Evolutionary conservation across 495 filamentous ascomycete species (phyloP).

Genomic region (Xylaria grammica): DNA sequence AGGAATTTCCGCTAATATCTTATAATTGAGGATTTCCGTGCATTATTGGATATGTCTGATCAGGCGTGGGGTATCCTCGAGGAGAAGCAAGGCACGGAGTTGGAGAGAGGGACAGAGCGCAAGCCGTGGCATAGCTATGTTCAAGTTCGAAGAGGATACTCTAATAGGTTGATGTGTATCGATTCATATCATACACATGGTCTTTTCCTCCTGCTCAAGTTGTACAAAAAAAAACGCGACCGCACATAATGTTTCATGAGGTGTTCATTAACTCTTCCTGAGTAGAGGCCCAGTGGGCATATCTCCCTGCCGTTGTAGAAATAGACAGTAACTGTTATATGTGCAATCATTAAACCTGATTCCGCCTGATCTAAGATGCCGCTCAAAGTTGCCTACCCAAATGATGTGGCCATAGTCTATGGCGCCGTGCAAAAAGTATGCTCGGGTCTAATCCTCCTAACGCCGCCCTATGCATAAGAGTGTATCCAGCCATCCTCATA

Average conservation of each 20-base stretch:
- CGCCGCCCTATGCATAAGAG: conserved; percentile 23
- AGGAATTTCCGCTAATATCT: no score
- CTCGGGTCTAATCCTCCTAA: conserved; percentile 13
- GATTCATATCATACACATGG: no score
- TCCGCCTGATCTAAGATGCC: background rate
- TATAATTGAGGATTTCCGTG: no score
- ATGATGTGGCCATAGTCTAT: background rate
- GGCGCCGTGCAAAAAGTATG: background rate
- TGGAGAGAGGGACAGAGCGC: no score
- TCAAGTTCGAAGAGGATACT: no score
- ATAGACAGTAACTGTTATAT: conserved; percentile 4
- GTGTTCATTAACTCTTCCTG: background rate
- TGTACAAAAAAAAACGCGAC: no score
- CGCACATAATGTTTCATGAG: no score
- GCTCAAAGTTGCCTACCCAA: background rate
- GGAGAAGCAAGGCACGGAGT: no score
- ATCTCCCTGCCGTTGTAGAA: background rate
- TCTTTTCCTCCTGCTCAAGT: background rate
- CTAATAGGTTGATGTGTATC: no score
- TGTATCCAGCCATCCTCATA: conserved; percentile 4
- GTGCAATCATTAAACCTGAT: conserved; percentile 5
- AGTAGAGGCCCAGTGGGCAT: background rate
- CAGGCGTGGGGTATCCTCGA: no score
- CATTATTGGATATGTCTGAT: no score
- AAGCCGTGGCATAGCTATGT: no score